Conservation (phyloP, 371 early-diverging fungal species). For the Mucor racemosus region DNA sequence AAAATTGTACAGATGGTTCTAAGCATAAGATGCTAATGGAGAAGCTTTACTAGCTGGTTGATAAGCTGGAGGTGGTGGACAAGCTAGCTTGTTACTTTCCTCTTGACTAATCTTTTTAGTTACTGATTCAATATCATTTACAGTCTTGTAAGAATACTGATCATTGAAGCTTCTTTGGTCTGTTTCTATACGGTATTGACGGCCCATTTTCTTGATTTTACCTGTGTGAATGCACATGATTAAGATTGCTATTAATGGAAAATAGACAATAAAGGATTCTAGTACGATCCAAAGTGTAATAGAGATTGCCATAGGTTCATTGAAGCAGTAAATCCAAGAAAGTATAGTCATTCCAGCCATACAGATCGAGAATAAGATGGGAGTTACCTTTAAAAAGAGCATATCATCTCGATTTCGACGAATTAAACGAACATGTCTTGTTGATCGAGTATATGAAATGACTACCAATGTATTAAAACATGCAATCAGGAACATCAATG, state of each 20-base stretch:
- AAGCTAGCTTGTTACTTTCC: not conserved
- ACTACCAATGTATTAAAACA: constrained; percentile 10
- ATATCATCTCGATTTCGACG: constrained; percentile 28
- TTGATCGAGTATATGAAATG: constrained; percentile 16
- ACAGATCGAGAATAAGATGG: constrained; percentile 25
- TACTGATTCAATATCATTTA: constrained; percentile 15
- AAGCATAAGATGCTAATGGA: not conserved
- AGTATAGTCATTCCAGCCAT: constrained; percentile 29
- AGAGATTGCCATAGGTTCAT: not conserved
- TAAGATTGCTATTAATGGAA: constrained; percentile 21
- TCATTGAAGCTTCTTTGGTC: constrained; percentile 14
- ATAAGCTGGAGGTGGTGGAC: constrained; percentile 14
- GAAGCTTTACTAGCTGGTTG: not conserved
- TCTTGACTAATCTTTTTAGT: constrained; percentile 16
- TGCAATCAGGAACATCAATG: constrained; percentile 7
- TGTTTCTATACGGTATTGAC: constrained; percentile 24
- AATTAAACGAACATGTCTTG: constrained; percentile 21
- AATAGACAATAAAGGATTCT: constrained; percentile 22
- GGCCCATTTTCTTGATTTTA: constrained; percentile 27
- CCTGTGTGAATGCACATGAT: constrained; percentile 28
- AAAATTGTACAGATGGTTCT: not conserved
- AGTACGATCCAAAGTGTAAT: constrained; percentile 22
- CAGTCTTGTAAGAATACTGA: constrained; percentile 7
- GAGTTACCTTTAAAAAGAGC: constrained; percentile 24
- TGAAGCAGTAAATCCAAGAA: constrained; percentile 30